phyloP scores from a whole-genome alignment of 1,284 basidiomycete species.

The Coniferiporia sulphurascens region DNA sequence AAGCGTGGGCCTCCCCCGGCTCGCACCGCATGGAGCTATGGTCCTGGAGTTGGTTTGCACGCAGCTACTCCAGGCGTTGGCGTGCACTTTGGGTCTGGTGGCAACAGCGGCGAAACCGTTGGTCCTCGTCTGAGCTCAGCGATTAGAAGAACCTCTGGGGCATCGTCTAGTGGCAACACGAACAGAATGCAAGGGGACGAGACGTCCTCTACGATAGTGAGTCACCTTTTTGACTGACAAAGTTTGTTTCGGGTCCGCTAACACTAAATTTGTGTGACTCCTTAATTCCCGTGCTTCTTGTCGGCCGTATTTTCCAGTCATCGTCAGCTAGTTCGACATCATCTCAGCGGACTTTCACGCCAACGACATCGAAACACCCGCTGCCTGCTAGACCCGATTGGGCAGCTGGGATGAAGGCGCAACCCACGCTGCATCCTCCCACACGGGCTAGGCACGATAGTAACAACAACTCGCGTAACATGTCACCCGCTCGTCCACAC shows the following conservation, averaged over 20 bases:
- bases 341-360: constrained; percentile 67
- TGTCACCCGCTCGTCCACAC: constrained; percentile 36
- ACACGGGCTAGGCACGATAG: constrained; percentile 40
- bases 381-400: constrained; percentile 77
- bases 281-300: constrained; percentile 5
- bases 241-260: constrained; percentile 17
- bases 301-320: constrained; percentile 34
- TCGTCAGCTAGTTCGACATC: constrained; percentile 75
- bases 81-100: constrained; percentile 15
- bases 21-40: constrained; percentile 61
- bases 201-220: constrained; percentile 65
- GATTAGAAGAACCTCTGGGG: constrained; percentile 41
- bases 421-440: constrained; percentile 52
- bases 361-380: constrained; percentile 70
- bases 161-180: constrained; percentile 45
- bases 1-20: constrained; percentile 38
- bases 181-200: constrained; percentile 68
- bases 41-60: constrained; percentile 43
- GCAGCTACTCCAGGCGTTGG: constrained; percentile 25
- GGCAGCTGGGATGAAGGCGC: constrained; percentile 75
- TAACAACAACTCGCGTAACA: constrained; percentile 31
- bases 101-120: constrained; percentile 37
- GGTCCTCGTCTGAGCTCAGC: constrained; percentile 56
- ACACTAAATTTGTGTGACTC: constrained; percentile 8
- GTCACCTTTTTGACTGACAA: constrained; percentile 30